phyloP scores from a whole-genome alignment of 805 yeast genomes.

The Tetrapisispora namnaoensis region DNA sequence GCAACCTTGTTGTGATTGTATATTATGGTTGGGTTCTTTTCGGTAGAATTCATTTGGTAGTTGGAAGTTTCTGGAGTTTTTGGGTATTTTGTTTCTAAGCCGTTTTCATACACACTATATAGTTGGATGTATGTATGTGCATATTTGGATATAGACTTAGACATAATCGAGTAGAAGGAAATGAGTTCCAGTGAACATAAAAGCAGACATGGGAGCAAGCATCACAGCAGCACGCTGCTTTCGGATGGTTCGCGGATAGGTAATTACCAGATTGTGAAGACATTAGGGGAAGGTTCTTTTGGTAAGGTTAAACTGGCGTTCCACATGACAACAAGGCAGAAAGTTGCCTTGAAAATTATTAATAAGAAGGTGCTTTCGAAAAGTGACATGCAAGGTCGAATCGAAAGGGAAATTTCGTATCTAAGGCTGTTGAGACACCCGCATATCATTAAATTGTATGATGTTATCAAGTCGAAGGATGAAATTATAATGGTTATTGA shows the following conservation, averaged over 20 bases:
- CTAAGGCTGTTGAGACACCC: conserved; percentile 85
- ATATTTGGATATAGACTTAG: too few species aligned
- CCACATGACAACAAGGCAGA: conserved; percentile 83
- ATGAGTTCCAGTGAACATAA: conserved; percentile 4
- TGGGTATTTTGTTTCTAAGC: too few species aligned
- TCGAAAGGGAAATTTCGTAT: conserved; percentile 89
- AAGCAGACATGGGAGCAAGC: conserved; percentile 1
- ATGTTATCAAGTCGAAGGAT: conserved; percentile 89
- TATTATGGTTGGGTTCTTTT: too few species aligned
- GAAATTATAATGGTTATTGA: conserved; percentile 97
- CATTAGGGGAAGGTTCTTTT: conserved; percentile 93
- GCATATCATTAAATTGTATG: conserved; percentile 90
- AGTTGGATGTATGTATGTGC: too few species aligned
- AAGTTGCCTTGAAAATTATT: conserved; percentile 89
- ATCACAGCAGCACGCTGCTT: conserved; percentile 5
- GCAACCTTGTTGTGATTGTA: too few species aligned
- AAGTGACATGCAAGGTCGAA: conserved; percentile 93
- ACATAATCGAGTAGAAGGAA: too few species aligned
- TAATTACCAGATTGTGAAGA: conserved; percentile 84
- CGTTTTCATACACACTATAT: too few species aligned
- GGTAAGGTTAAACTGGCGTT: conserved; percentile 92
- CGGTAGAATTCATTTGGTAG: too few species aligned
- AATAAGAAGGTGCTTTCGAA: conserved; percentile 87
- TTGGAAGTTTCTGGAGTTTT: too few species aligned
- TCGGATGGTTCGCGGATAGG: conserved; percentile 54